These are phyloP conservation scores for Alnus rubra DNA, from an alignment of 306 rosid species.

Conservation along the genomic window DNA sequence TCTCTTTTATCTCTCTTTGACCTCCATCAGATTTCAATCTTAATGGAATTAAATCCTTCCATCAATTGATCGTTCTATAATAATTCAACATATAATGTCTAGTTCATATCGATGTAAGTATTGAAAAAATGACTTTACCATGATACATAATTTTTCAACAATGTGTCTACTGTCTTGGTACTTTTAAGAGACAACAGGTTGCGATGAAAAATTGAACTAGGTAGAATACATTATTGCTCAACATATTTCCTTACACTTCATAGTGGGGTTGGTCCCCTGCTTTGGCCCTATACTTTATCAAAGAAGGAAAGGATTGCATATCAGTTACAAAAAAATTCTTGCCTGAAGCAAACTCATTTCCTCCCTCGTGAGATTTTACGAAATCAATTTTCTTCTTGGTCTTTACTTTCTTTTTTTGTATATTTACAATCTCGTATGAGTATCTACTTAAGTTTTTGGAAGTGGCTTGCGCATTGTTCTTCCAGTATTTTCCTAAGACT, in stretches of 20 bases:
- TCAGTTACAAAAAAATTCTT: background rate
- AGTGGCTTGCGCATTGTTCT: slow-evolving; percentile 36
- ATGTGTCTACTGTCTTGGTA: background rate
- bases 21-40: too few species aligned
- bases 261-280: slow-evolving; percentile 38
- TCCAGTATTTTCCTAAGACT: slow-evolving; percentile 11
- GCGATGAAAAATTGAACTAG: background rate
- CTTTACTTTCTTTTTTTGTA: background rate
- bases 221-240: slow-evolving; percentile 1
- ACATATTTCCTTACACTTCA: background rate
- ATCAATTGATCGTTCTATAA: too few species aligned
- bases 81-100: too few species aligned
- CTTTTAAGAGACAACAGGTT: background rate
- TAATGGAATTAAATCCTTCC: too few species aligned
- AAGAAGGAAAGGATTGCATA: slow-evolving; percentile 9
- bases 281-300: background rate
- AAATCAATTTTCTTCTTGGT: background rate
- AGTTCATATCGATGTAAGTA: too few species aligned
- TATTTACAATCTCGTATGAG: slow-evolving; percentile 16
- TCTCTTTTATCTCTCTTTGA: too few species aligned
- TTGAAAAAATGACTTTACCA: too few species aligned
- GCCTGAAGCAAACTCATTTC: background rate
- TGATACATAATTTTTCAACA: too few species aligned
- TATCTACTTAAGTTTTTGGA: background rate
- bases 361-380: background rate